phyloP scores from a whole-genome alignment of 805 yeast species.

The Tetrapisispora phaffii region DNA sequence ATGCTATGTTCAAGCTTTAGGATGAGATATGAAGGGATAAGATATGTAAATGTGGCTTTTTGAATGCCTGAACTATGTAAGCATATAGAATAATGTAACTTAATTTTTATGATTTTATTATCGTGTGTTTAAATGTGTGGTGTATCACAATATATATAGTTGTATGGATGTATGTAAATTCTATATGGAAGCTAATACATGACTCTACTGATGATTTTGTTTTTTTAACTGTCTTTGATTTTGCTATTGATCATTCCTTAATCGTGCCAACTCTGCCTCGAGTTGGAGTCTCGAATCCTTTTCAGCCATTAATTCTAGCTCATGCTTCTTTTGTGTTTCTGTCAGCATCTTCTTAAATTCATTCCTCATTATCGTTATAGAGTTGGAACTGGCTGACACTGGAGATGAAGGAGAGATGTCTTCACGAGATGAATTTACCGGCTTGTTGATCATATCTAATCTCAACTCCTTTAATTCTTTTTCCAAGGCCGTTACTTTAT shows the following conservation, averaged over 20 bases:
- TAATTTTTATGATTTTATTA: too few species aligned
- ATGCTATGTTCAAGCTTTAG: too few species aligned
- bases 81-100: not conserved
- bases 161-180: too few species aligned
- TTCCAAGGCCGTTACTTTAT: slow-evolving; percentile 30
- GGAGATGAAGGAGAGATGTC: slow-evolving; percentile 4
- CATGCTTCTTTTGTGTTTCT: slow-evolving; percentile 53
- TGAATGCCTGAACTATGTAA: not conserved
- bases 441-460: slow-evolving; percentile 13
- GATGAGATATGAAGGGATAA: too few species aligned
- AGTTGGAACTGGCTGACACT: slow-evolving; percentile 16
- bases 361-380: slow-evolving; percentile 49
- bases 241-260: not conserved
- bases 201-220: too few species aligned
- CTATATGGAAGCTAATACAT: too few species aligned
- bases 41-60: not conserved
- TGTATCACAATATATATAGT: too few species aligned
- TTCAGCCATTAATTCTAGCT: slow-evolving; percentile 48
- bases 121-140: not conserved
- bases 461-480: slow-evolving; percentile 30
- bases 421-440: not conserved
- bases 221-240: not conserved
- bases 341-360: slow-evolving; percentile 60
- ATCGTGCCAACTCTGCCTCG: slow-evolving; percentile 31
- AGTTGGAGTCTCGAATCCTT: slow-evolving; percentile 41